Conservation (phyloP, 2,329 filamentous ascomycete species). For the Pestalotiopsis sp. region DNA sequence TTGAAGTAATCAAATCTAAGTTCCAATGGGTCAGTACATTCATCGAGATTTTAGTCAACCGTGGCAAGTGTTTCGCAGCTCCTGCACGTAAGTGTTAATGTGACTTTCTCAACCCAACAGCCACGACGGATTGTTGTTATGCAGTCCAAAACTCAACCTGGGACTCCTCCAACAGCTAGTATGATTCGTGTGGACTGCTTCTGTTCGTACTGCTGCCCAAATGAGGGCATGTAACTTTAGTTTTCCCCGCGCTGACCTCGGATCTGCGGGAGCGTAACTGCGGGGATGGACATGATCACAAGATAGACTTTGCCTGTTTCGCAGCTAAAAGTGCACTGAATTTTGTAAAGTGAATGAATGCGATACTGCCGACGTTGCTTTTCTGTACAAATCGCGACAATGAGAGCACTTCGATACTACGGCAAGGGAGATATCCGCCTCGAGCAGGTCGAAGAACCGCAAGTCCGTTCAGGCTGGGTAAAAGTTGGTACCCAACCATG, state of each 20-base stretch:
- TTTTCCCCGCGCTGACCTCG: not conserved
- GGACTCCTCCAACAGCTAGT: not conserved
- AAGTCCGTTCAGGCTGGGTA: conserved; percentile 7
- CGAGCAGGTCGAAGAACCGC: conserved; percentile 6
- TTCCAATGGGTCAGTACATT: not conserved
- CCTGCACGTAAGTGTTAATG: not conserved
- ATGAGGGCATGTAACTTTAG: not conserved
- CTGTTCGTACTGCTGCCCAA: not conserved
- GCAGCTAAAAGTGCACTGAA: no score
- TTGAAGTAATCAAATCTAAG: no score
- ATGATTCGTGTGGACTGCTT: not conserved
- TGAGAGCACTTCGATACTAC: conserved; percentile 9
- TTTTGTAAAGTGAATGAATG: no score
- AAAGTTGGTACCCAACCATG: not conserved
- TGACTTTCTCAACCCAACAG: not conserved
- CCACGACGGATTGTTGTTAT: not conserved
- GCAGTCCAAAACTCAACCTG: not conserved
- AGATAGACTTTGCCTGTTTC: not conserved
- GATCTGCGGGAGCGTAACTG: not conserved
- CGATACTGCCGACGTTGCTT: no score
- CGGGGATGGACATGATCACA: not conserved
- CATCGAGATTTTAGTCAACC: not conserved
- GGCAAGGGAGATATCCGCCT: conserved; percentile 6
- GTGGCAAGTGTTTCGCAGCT: no score
- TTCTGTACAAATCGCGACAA: not conserved